Conservation (phyloP, 2,329 filamentous ascomycete genomes). For the Aureobasidium sp. region DNA sequence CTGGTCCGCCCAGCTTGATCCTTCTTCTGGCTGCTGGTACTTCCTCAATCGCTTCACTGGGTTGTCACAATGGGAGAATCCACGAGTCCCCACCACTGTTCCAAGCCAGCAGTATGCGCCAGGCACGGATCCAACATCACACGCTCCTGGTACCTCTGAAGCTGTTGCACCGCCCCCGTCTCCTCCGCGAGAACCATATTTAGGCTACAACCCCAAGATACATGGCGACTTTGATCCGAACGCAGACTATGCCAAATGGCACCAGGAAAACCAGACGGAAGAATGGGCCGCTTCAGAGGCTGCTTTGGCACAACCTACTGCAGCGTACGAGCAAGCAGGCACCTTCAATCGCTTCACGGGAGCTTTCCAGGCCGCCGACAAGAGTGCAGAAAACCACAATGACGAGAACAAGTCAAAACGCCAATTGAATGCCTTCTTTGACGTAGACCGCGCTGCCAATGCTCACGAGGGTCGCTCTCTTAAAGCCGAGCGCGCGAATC, state of each 20-base stretch:
- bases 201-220: conserved; percentile 91
- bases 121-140: conserved; percentile 10
- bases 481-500: conserved; percentile 80
- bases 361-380: conserved; percentile 62
- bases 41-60: conserved; percentile 78
- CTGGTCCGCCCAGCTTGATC: conserved; percentile 77
- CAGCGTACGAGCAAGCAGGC: conserved; percentile 59
- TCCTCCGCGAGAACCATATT: conserved; percentile 41
- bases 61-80: conserved; percentile 78
- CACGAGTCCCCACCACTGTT: conserved; percentile 47
- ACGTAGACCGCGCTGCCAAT: conserved; percentile 90
- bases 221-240: conserved; percentile 95
- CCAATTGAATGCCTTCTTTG: conserved; percentile 92
- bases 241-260: conserved; percentile 71
- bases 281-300: conserved; percentile 21
- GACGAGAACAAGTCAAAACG: conserved; percentile 81
- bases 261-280: conserved; percentile 29
- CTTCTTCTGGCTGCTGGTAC: conserved; percentile 62
- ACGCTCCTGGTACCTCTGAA: conserved; percentile 14
- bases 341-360: conserved; percentile 92
- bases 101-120: conserved; percentile 8
- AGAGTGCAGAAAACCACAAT: conserved; percentile 68
- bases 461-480: conserved; percentile 83
- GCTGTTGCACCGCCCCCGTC: neutral
- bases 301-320: conserved; percentile 23